Evolutionary conservation across 805 yeast species (phyloP).

Genomic region (Wickerhamomyces rabaulensis): DNA sequence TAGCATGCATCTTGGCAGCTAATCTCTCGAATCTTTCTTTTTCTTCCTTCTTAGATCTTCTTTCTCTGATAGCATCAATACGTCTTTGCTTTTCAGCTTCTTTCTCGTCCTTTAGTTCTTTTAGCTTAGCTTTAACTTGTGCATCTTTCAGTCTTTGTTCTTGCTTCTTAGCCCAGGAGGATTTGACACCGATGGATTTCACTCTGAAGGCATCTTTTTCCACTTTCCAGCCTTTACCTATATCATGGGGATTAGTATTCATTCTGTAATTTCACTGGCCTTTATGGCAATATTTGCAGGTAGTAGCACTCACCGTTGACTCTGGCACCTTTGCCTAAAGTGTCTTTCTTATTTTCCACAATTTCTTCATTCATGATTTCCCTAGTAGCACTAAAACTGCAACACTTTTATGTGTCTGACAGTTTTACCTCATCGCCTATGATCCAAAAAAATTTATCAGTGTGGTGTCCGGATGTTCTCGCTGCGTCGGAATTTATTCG

Average conservation of each 20-base stretch:
- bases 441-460: neutral
- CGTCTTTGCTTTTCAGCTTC: conserved; percentile 49
- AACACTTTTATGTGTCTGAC: neutral
- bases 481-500: neutral
- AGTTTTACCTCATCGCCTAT: neutral
- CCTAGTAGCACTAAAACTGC: too few relatives aligned
- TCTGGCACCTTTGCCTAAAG: conserved; percentile 16
- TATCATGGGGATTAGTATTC: neutral
- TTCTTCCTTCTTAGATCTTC: conserved; percentile 75
- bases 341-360: neutral
- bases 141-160: conserved; percentile 61
- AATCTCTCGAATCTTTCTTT: conserved; percentile 79
- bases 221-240: conserved; percentile 68
- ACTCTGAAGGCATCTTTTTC: conserved; percentile 65
- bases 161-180: conserved; percentile 62
- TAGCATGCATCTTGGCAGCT: conserved; percentile 85
- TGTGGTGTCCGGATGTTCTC: conserved; percentile 8
- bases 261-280: neutral
- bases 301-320: conserved; percentile 17
- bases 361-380: neutral
- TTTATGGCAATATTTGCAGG: too few relatives aligned
- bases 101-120: conserved; percentile 76
- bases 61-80: conserved; percentile 58
- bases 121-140: conserved; percentile 62
- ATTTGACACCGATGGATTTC: conserved; percentile 51